Evolutionary conservation across 139 green algal species (phyloP), one percentile per base, ranked within the genome.

Genomic region (Tetraselmis chui): DNA sequence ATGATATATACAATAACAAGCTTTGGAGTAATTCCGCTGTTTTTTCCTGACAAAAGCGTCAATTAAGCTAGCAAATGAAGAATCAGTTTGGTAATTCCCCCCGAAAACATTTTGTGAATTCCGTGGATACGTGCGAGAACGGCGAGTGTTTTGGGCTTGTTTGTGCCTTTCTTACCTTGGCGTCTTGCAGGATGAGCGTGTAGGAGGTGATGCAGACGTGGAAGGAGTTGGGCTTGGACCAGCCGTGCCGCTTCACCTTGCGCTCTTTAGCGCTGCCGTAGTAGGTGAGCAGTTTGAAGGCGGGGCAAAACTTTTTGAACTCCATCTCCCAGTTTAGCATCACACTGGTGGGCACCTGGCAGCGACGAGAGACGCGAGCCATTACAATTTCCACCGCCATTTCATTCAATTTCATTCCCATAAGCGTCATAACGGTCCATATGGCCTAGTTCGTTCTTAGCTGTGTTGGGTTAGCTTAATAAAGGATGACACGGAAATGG

Each of bases 321-420:
- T 99, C 97, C 92, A 97, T 98, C 91, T 99, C 96, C 97, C 97
- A 99, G 89, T 99, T 99, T 32, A 99, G 92, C 96, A 99, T 99
- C 76, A 99, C 96, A 1, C 82, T 92, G 5, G 94, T 97, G 77
- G 94, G 94, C 83, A 98, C 45, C 45, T 67, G 45, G 5, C n/a
- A n/a, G n/a, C n/a, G n/a, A n/a, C n/a, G n/a, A n/a, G n/a, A n/a
- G n/a, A n/a, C n/a, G n/a, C n/a, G n/a, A n/a, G n/a, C n/a, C n/a
- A n/a, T n/a, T n/a, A n/a, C n/a, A n/a, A n/a, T n/a, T n/a, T n/a
- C n/a, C n/a, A n/a, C n/a, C n/a, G n/a, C n/a, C n/a, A n/a, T n/a
- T n/a, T n/a, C n/a, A n/a, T n/a, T n/a, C n/a, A n/a, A n/a, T n/a
- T n/a, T n/a, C n/a, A n/a, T n/a, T n/a, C n/a, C n/a, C n/a, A n/a